Conservation (phyloP, 768 basidiomycete species). For the Cyathus striatus region DNA sequence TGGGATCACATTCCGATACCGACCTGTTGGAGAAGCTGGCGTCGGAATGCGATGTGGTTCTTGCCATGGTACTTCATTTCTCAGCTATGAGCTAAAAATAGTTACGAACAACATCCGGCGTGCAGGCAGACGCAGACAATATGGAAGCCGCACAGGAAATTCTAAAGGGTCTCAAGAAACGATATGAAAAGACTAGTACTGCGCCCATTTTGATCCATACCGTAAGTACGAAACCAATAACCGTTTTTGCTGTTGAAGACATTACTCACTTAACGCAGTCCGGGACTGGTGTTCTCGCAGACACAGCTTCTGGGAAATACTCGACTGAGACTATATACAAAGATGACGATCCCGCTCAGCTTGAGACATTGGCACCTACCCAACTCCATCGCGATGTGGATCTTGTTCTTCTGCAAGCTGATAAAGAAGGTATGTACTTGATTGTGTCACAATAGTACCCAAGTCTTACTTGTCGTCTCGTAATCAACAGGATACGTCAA, state of each 20-base stretch:
- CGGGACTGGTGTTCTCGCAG: conserved; percentile 12
- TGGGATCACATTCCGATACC: conserved; percentile 39
- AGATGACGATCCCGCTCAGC: conserved; percentile 10
- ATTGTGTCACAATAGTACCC: no score
- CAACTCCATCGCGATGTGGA: conserved; percentile 11
- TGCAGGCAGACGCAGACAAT: conserved; percentile 33
- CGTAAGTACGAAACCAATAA: conserved; percentile 26
- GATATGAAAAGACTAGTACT: conserved; percentile 25
- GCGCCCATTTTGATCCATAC: conserved; percentile 44
- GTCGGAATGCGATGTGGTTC: conserved; percentile 31
- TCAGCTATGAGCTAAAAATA: neutral
- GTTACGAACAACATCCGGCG: neutral
- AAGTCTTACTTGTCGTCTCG: no score
- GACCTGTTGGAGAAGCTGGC: conserved; percentile 33
- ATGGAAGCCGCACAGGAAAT: conserved; percentile 31
- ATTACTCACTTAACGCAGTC: conserved; percentile 8
- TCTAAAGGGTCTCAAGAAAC: conserved; percentile 35
- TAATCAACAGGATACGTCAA: no score
- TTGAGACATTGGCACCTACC: conserved; percentile 11
- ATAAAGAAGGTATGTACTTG: no score
- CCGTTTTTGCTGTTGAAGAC: neutral
- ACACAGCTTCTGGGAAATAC: neutral
- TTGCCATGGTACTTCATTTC: conserved; percentile 13
- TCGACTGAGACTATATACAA: conserved; percentile 5
- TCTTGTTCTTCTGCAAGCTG: no score